These are phyloP conservation scores for Parastagonospora avenae DNA, from an alignment of 2,329 filamentous ascomycete species.

Conservation along the genomic window DNA sequence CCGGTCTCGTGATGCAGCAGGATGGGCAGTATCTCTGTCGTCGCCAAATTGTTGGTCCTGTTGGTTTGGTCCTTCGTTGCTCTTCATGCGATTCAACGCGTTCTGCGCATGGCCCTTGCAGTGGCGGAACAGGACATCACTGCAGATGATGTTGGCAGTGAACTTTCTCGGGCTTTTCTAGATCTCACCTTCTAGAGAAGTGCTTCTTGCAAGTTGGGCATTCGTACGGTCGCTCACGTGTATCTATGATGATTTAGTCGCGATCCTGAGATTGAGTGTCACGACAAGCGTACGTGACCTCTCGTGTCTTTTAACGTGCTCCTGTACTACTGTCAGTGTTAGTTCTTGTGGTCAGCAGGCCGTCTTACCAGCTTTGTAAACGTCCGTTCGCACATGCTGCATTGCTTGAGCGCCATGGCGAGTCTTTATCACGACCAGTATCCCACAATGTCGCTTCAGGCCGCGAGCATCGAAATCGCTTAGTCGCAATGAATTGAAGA, in stretches of 20 bases:
- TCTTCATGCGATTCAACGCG: constrained; percentile 43
- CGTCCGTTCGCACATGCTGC: constrained; percentile 56
- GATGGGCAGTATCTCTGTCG: constrained; percentile 23
- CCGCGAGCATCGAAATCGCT: constrained; percentile 7
- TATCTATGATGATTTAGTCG: constrained; percentile 50
- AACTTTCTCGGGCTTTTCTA: constrained; percentile 10
- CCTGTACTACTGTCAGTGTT: constrained; percentile 23
- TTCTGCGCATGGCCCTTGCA: constrained; percentile 57
- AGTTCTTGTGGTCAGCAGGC: neutral
- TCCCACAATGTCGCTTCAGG: constrained; percentile 2
- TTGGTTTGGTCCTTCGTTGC: constrained; percentile 32
- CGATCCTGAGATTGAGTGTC: neutral
- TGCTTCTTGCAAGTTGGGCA: constrained; percentile 60
- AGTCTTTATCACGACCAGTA: constrained; percentile 6
- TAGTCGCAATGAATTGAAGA: constrained; percentile 12
- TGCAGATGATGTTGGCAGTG: constrained; percentile 30
- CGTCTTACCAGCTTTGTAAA: constrained; percentile 56
- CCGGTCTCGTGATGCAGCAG: constrained; percentile 19
- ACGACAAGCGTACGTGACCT: constrained; percentile 54
- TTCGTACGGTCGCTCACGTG: constrained; percentile 60
- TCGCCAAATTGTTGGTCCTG: constrained; percentile 30
- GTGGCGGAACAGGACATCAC: constrained; percentile 58
- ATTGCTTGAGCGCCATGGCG: constrained; percentile 47
- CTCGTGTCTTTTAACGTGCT: constrained; percentile 62
- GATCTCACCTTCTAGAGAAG: constrained; percentile 58